Evolutionary conservation across 306 rosid species (phyloP).

Genomic region (Senna siamea): DNA sequence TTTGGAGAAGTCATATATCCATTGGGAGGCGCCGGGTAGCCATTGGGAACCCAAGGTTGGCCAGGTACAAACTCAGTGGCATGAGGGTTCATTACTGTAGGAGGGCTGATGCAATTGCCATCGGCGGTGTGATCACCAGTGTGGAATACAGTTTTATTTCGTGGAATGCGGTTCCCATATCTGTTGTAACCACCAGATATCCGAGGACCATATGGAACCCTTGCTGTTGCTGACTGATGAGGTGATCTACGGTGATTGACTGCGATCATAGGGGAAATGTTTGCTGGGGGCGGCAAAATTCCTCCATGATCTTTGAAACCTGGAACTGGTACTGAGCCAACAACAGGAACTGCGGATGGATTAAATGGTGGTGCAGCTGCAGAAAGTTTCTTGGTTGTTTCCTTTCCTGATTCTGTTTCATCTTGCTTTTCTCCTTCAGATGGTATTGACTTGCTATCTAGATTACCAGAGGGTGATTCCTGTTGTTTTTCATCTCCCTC

Average conservation of each 20-base stretch:
- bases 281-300: constrained; percentile 92
- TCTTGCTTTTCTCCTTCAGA: constrained; percentile 73
- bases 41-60: constrained; percentile 84
- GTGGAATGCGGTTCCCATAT: constrained; percentile 79
- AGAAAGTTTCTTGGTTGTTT: constrained; percentile 88
- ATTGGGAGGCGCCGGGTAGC: constrained; percentile 73
- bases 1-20: constrained; percentile 59
- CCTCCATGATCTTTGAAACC: constrained; percentile 87
- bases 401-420: constrained; percentile 76
- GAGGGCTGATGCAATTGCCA: constrained; percentile 75
- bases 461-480: constrained; percentile 39
- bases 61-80: constrained; percentile 93
- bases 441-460: constrained; percentile 39
- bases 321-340: constrained; percentile 79
- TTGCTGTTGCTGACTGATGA: constrained; percentile 94
- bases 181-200: constrained; percentile 87
- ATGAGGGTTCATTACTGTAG: constrained; percentile 90
- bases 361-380: constrained; percentile 97
- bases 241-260: constrained; percentile 88
- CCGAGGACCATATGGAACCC: constrained; percentile 97
- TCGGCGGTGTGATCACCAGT: constrained; percentile 64
- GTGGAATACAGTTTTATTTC: constrained; percentile 61
- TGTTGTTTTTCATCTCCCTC: constrained; percentile 50
- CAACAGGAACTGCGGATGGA: constrained; percentile 80
- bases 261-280: constrained; percentile 81